A percentile compares a stretch with the other conserved stretches of the same genome.
phyloP scores from a whole-genome alignment of 371 early-diverging fungal species.

The Circinella minor region DNA sequence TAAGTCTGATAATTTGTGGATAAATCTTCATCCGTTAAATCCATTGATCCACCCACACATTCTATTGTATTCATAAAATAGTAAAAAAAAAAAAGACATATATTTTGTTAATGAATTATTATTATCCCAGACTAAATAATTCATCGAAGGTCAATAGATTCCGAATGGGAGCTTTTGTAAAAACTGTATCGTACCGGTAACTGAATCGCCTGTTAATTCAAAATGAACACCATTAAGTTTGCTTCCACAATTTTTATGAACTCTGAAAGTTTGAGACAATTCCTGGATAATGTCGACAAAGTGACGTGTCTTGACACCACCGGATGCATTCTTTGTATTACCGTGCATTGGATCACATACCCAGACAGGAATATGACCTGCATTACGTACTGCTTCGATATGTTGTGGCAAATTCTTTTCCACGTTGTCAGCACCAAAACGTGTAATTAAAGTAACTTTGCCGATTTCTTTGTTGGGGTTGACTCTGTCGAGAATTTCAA shows the following conservation, averaged over 20 bases:
- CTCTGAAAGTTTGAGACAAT: slow-evolving; percentile 79
- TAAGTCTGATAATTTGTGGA: slow-evolving; percentile 91
- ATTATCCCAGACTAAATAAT: neutral
- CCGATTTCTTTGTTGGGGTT: slow-evolving; percentile 89
- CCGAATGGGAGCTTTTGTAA: neutral
- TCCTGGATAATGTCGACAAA: slow-evolving; percentile 86
- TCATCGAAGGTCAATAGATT: neutral
- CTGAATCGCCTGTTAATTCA: slow-evolving; percentile 94
- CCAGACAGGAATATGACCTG: slow-evolving; percentile 93
- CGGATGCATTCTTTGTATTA: slow-evolving; percentile 84
- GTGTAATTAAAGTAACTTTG: slow-evolving; percentile 93
- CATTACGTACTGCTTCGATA: slow-evolving; percentile 85
- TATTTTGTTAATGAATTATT: neutral
- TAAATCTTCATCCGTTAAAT: slow-evolving; percentile 80
- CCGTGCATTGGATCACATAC: slow-evolving; percentile 98
- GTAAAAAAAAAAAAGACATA: neutral
- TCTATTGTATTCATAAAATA: slow-evolving; percentile 51
- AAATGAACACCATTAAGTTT: slow-evolving; percentile 94
- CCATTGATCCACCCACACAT: slow-evolving; percentile 96
- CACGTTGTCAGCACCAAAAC: slow-evolving; percentile 90
- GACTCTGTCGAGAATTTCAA: slow-evolving; percentile 79
- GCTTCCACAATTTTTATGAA: slow-evolving; percentile 77
- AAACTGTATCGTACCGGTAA: slow-evolving; percentile 58
- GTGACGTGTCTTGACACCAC: slow-evolving; percentile 90
- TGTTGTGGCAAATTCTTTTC: slow-evolving; percentile 83